These are phyloP conservation scores for Xylariaceae sp. DNA, from an alignment of 2,329 filamentous ascomycete genomes.

Conservation along the genomic window DNA sequence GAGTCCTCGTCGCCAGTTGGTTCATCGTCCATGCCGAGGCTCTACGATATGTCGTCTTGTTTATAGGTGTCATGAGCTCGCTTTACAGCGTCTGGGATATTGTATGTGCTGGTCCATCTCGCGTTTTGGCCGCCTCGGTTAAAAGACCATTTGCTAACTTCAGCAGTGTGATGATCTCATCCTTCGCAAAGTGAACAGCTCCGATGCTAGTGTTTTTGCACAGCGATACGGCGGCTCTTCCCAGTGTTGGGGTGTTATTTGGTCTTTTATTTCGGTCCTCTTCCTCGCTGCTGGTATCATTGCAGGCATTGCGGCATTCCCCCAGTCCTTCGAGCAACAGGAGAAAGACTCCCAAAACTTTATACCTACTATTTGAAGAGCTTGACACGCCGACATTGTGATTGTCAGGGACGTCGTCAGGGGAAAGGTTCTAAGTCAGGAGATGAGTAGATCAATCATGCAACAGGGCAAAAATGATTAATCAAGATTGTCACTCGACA, in stretches of 20 bases:
- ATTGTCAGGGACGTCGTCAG: no score
- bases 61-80: conserved; percentile 78
- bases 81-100: conserved; percentile 84
- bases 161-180: conserved; percentile 71
- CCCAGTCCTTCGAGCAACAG: conserved; percentile 65
- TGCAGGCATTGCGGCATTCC: conserved; percentile 73
- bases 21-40: conserved; percentile 75
- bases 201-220: conserved; percentile 75
- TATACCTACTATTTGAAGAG: conserved; percentile 34
- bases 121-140: not conserved
- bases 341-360: conserved; percentile 65
- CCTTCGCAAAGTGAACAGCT: conserved; percentile 73
- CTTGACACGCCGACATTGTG: no score
- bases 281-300: conserved; percentile 73
- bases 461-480: no score
- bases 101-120: conserved; percentile 34
- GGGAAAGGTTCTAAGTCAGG: no score
- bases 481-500: no score
- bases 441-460: no score
- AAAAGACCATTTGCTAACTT: not conserved
- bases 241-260: conserved; percentile 76
- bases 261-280: conserved; percentile 66
- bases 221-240: conserved; percentile 74
- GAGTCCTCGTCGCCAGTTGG: conserved; percentile 69
- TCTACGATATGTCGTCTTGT: conserved; percentile 69